These are phyloP conservation scores for Pichia phayaonensis DNA, from an alignment of 805 yeast genomes.

Conservation along the genomic window DNA sequence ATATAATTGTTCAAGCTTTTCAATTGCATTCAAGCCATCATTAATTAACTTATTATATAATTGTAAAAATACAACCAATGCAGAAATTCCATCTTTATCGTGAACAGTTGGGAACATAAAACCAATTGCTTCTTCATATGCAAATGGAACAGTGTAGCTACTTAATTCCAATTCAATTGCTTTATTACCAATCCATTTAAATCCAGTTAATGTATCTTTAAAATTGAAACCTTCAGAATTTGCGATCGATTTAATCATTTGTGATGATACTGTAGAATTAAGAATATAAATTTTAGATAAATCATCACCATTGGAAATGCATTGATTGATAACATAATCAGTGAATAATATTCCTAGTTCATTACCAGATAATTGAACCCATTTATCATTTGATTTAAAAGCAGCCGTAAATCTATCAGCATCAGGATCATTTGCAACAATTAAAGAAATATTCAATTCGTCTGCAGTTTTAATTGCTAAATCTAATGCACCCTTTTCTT, in stretches of 20 bases:
- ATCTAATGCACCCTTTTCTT: conserved; percentile 85
- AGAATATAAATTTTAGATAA: conserved; percentile 43
- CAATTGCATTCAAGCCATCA: conserved; percentile 34
- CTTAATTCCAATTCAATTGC: conserved; percentile 61
- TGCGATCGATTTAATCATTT: conserved; percentile 67
- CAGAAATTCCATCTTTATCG: conserved; percentile 91
- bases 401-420: conserved; percentile 92
- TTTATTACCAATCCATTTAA: conserved; percentile 94
- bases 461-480: conserved; percentile 63
- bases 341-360: conserved; percentile 87
- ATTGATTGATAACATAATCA: conserved; percentile 37
- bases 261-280: conserved; percentile 91
- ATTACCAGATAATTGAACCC: conserved; percentile 86
- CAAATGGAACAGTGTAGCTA: conserved; percentile 76
- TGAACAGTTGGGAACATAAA: conserved; percentile 79
- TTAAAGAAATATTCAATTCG: conserved; percentile 36
- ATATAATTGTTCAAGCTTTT: conserved; percentile 52
- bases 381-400: conserved; percentile 40
- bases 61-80: conserved; percentile 69
- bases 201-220: conserved; percentile 86
- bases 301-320: conserved; percentile 10
- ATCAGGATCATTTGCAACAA: conserved; percentile 92
- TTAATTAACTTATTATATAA: conserved; percentile 47
- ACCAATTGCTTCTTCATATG: conserved; percentile 93
- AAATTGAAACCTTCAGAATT: conserved; percentile 48